Conservation (phyloP, 768 basidiomycete species). For the Russula olivacea region DNA sequence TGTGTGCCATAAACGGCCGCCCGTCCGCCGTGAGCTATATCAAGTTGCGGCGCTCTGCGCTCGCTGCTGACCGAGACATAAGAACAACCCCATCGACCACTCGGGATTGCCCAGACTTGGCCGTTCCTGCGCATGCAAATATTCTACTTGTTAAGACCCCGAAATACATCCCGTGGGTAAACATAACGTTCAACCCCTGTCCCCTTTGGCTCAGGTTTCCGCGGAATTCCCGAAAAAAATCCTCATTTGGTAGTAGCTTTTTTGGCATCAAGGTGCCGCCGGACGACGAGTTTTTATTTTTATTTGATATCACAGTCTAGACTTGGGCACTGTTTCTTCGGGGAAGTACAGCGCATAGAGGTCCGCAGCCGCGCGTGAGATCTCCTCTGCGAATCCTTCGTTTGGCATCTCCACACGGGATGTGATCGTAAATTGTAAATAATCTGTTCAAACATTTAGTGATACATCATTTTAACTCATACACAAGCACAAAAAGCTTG, state of each 20-base stretch:
- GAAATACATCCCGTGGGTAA: no score
- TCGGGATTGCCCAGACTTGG: no score
- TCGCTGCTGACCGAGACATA: no score
- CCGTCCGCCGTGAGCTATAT: no score
- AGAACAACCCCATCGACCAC: no score
- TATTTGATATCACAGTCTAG: slow-evolving; percentile 8
- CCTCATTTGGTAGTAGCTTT: not conserved
- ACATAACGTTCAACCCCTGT: no score
- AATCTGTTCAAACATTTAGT: slow-evolving; percentile 44
- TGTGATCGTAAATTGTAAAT: slow-evolving; percentile 81
- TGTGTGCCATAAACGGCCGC: no score
- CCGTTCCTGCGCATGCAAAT: no score
- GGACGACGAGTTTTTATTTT: not conserved
- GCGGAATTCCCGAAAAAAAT: not conserved
- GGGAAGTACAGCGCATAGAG: slow-evolving; percentile 49
- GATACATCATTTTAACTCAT: not conserved
- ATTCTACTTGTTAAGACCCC: no score
- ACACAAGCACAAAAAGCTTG: no score
- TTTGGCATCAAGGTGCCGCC: not conserved
- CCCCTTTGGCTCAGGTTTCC: not conserved
- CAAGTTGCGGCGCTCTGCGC: no score
- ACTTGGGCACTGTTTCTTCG: slow-evolving; percentile 11
- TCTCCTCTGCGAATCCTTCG: slow-evolving; percentile 62
- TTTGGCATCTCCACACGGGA: slow-evolving; percentile 84
- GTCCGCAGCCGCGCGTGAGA: slow-evolving; percentile 59